phyloP scores from a whole-genome alignment of 139 green algal genomes.

The Dunaliella sp. region DNA sequence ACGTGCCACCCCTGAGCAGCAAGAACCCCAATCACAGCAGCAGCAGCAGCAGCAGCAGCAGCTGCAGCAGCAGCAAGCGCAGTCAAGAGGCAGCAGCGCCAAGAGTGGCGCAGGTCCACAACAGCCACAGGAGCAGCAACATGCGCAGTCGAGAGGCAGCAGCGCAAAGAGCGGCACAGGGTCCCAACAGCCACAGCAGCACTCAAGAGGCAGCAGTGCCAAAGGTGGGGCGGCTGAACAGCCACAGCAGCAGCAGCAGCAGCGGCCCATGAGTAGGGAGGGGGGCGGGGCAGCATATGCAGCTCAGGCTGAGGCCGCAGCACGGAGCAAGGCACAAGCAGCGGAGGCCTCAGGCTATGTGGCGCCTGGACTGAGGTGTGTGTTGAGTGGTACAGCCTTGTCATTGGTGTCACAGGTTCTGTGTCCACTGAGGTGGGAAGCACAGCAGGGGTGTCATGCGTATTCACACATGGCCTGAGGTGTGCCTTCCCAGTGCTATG shows the following conservation, averaged over 20 bases:
- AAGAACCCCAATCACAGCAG: no score
- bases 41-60: not conserved
- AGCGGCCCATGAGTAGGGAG: not conserved
- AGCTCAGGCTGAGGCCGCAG: not conserved
- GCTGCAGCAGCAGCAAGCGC: not conserved
- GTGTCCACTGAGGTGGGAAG: not conserved
- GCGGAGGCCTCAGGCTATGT: constrained; percentile 4
- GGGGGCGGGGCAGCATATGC: not conserved
- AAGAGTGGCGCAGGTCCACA: not conserved
- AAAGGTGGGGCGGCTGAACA: no score
- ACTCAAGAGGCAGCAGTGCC: not conserved
- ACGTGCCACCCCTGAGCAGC: no score
- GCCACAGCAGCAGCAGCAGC: not conserved
- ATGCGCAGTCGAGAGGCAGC: not conserved
- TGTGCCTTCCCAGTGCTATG: not conserved
- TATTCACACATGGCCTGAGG: not conserved
- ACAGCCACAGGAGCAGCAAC: not conserved
- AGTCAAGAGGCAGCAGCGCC: not conserved
- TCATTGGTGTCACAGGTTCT: not conserved
- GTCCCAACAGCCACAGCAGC: not conserved
- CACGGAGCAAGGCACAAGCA: not conserved
- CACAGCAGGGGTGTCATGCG: not conserved
- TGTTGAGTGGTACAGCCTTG: not conserved
- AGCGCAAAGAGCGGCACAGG: not conserved
- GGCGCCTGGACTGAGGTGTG: not conserved